Evolutionary conservation across 257 asterid species (phyloP).

Genomic region (Petrea volubilis): DNA sequence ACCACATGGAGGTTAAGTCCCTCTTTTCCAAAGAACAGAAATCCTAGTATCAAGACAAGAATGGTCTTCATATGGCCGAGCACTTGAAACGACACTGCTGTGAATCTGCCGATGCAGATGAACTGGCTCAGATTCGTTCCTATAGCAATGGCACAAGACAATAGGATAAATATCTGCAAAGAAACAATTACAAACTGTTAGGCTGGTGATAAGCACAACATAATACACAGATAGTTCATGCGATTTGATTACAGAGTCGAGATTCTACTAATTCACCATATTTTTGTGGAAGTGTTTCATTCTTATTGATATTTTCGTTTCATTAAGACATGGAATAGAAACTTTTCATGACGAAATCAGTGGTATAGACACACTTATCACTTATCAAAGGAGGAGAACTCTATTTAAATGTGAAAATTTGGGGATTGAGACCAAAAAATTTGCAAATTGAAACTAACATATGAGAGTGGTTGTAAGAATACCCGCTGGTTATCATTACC

Average conservation of each 20-base stretch:
- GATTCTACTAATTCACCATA: neutral
- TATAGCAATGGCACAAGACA: slow-evolving; percentile 71
- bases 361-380: neutral
- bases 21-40: slow-evolving; percentile 73
- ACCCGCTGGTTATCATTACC: too few relatives aligned
- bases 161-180: slow-evolving; percentile 49
- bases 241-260: neutral
- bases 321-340: neutral
- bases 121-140: slow-evolving; percentile 86
- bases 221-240: neutral
- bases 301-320: too few relatives aligned
- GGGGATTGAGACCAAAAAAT: too few relatives aligned
- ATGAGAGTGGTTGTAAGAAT: too few relatives aligned
- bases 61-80: slow-evolving; percentile 87
- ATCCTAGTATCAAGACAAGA: slow-evolving; percentile 69
- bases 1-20: slow-evolving; percentile 66
- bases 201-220: too few relatives aligned
- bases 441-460: too few relatives aligned
- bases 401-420: too few relatives aligned
- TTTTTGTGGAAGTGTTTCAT: neutral
- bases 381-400: too few relatives aligned
- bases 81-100: slow-evolving; percentile 88
- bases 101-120: slow-evolving; percentile 87
- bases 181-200: neutral
- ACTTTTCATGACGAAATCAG: neutral